Evolutionary conservation across 1,284 basidiomycete species (phyloP).

Genomic region (Irpex lacteus): DNA sequence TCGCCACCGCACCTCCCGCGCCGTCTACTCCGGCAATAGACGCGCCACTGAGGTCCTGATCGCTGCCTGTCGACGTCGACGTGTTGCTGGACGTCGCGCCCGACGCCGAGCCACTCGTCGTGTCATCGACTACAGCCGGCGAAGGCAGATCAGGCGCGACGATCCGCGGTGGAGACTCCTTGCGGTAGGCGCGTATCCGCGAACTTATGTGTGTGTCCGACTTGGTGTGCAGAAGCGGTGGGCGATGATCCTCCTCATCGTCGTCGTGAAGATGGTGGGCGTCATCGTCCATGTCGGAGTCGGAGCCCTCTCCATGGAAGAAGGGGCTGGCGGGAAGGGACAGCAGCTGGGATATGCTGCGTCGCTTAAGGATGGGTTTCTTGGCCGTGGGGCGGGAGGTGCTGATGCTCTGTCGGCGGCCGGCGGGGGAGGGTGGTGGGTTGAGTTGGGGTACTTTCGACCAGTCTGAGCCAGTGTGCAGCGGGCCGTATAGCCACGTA

Average conservation of each 20-base stretch:
- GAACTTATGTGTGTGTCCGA: slow-evolving; percentile 77
- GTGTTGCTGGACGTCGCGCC: slow-evolving; percentile 26
- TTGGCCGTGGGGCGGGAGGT: slow-evolving; percentile 33
- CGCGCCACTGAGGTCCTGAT: slow-evolving; percentile 39
- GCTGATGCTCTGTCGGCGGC: slow-evolving; percentile 18
- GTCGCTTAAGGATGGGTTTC: slow-evolving; percentile 96
- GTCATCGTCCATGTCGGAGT: slow-evolving; percentile 30
- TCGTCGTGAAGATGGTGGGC: slow-evolving; percentile 30
- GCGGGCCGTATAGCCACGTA: slow-evolving; percentile 97
- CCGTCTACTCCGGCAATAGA: slow-evolving; percentile 21
- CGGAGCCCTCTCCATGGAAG: slow-evolving; percentile 43
- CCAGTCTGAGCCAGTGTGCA: slow-evolving; percentile 89
- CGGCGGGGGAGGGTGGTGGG: slow-evolving; percentile 15
- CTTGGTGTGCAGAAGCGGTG: slow-evolving; percentile 72
- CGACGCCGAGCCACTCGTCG: slow-evolving; percentile 3
- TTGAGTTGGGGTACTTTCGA: slow-evolving; percentile 47
- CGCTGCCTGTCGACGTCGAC: slow-evolving; percentile 29
- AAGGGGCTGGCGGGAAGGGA: slow-evolving; percentile 56
- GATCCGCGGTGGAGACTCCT: slow-evolving; percentile 66
- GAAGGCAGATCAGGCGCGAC: slow-evolving; percentile 20
- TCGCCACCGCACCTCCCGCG: slow-evolving; percentile 25
- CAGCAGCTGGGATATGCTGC: slow-evolving; percentile 90
- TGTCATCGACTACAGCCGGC: slow-evolving; percentile 12
- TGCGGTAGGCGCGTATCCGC: slow-evolving; percentile 54
- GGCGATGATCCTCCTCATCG: slow-evolving; percentile 38